Evolutionary conservation across 1,284 basidiomycete genomes (phyloP), one percentile per base, ranked within the genome.

Genomic region (Ustilago nuda): DNA sequence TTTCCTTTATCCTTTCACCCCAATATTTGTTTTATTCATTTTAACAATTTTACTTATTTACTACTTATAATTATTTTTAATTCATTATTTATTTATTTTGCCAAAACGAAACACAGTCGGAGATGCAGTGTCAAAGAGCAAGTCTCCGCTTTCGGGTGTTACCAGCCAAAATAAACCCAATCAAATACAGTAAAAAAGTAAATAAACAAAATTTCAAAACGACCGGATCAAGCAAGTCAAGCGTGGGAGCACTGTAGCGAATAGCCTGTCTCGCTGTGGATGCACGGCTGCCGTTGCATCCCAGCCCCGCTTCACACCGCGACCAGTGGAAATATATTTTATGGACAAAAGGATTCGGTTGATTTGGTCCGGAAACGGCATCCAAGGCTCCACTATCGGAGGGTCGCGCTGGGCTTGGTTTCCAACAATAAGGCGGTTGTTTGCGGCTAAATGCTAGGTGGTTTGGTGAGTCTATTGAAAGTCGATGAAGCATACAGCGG

Each of bases 341-440:
- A 15, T 33, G 13, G 8, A 7, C 27, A 23, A 15, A 35, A 35
- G 9, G 35, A 52, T 35, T 17, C 23, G 23, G 23, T 27, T 0
- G 17, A 11, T 23, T 52, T 35, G 15, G 50, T 13, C 51, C 51
- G 51, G 51, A 53, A 36, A 53, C 33, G 51, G 51, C 51, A 53
- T 32, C n/a, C 19, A 19, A 45, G 43, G 19, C 43, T 45, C 4
- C 43, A 45, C 43, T 19, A 45, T n/a, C 43, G 43, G 43, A 45
- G 43, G 23, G 43, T 43, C 39, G n/a, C 7, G 46, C 46, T 48
- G 27, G 46, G 46, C 23, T 48, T 45, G 43, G 43, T 8, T n/a
- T 46, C 11, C 23, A 50, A 30, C 43, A 45, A n/a, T 9, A 48
- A 9, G 27, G 46, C 19, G 46, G 46, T 13, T 48, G 46, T n/a